Conservation (phyloP, 2,329 filamentous ascomycete genomes). For the Annulohypoxylon truncatum region DNA sequence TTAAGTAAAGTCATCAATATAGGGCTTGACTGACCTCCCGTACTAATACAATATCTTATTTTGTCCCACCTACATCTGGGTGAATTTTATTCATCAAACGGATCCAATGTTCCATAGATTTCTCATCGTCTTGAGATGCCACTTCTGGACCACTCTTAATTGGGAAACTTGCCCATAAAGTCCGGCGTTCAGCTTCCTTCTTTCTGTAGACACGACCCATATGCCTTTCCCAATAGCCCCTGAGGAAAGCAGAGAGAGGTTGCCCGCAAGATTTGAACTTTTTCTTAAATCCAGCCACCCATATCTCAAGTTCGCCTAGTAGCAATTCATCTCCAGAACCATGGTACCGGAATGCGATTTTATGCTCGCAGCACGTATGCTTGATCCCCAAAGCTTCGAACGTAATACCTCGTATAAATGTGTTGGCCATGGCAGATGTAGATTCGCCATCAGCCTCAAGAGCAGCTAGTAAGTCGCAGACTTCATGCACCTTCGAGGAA, state of each 20-base stretch:
- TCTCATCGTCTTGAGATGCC: too few species aligned
- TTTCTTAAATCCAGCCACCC: neutral
- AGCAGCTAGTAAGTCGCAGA: neutral
- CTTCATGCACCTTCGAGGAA: neutral
- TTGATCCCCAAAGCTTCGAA: constrained; percentile 1
- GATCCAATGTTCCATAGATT: too few species aligned
- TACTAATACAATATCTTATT: too few species aligned
- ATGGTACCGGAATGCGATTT: neutral
- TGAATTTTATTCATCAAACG: too few species aligned
- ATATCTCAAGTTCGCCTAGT: neutral
- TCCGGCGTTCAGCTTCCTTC: neutral
- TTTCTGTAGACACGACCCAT: neutral
- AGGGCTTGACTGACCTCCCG: too few species aligned
- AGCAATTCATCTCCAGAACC: neutral
- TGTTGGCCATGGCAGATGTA: neutral
- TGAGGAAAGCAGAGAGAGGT: neutral
- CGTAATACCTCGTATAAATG: neutral
- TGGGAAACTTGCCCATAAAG: neutral
- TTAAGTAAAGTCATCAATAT: too few species aligned
- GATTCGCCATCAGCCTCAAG: neutral
- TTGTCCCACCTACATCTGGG: too few species aligned
- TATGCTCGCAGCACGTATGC: constrained; percentile 1
- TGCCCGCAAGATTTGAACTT: neutral
- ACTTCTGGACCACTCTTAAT: neutral
- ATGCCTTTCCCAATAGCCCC: neutral